Evolutionary conservation across 768 basidiomycete species (phyloP).

Genomic region (Naganishia vaughanmartiniae): DNA sequence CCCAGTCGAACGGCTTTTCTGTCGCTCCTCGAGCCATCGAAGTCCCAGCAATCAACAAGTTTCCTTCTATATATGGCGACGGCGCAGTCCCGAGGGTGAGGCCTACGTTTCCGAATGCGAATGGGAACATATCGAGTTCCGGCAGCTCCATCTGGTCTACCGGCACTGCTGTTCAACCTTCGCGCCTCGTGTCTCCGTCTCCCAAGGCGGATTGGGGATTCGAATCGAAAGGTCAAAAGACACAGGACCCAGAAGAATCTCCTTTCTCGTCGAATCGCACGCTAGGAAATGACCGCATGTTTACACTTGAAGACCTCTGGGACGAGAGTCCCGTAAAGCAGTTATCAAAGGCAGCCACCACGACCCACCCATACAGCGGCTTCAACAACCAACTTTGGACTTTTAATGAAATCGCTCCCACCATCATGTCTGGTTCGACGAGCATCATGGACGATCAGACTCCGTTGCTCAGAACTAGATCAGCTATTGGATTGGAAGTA

Average conservation of each 20-base stretch:
- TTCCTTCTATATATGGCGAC: background rate
- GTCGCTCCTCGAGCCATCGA: background rate
- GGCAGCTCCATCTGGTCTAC: slow-evolving; percentile 8
- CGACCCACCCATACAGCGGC: background rate
- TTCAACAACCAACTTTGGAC: background rate
- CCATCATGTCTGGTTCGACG: background rate
- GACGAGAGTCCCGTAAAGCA: slow-evolving; percentile 20
- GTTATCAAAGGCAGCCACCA: background rate
- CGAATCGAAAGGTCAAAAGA: background rate
- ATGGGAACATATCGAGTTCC: slow-evolving; percentile 41
- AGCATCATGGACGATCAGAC: background rate
- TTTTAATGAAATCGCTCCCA: background rate
- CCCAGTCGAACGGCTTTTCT: background rate
- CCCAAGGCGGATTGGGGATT: background rate
- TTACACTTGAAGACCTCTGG: slow-evolving; percentile 16
- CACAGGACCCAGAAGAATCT: background rate
- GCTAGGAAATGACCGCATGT: no score
- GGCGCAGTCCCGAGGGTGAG: background rate
- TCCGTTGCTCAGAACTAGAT: background rate
- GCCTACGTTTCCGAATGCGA: slow-evolving; percentile 1
- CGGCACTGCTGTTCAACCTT: background rate
- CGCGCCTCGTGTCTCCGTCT: background rate
- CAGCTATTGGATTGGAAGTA: background rate
- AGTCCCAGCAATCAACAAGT: background rate
- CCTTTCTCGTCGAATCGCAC: slow-evolving; percentile 4